A percentile compares a stretch with the other conserved stretches of the same genome.
Conservation (phyloP, 352 stramenopile genomes). For the Aphanomyces stellatus region DNA sequence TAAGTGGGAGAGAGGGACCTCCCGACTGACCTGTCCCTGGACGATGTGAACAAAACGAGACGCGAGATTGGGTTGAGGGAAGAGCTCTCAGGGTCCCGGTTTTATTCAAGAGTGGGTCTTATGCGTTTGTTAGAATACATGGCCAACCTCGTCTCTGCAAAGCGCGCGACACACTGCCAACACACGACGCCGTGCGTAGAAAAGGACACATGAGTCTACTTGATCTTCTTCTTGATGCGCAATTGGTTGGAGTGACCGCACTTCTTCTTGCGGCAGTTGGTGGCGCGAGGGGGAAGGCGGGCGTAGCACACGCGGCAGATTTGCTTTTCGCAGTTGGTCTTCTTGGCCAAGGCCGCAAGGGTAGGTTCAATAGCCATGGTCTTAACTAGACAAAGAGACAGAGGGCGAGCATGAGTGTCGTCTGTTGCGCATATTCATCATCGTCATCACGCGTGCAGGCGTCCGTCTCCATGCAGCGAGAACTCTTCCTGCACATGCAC, state of each 20-base stretch:
- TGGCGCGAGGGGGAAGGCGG: conserved; percentile 96
- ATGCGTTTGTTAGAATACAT: not conserved
- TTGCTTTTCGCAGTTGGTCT: conserved; percentile 99
- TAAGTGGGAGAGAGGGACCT: too few species aligned
- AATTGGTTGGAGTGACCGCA: conserved; percentile 99
- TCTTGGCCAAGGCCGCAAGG: conserved; percentile 96
- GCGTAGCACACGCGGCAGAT: conserved; percentile 99
- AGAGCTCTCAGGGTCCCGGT: conserved; percentile 6
- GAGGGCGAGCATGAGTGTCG: too few species aligned
- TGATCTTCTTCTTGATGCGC: conserved; percentile 99
- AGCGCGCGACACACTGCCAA: conserved; percentile 10
- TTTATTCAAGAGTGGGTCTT: conserved; percentile 7
- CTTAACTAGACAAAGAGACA: conserved; percentile 11
- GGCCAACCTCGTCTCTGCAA: not conserved
- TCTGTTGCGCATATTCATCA: not conserved
- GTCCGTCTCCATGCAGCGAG: too few species aligned
- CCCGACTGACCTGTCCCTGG: too few species aligned
- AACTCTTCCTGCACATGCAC: too few species aligned
- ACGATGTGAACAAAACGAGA: too few species aligned
- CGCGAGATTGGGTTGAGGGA: conserved; percentile 26
- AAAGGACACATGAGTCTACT: conserved; percentile 77
- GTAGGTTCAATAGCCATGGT: conserved; percentile 89
- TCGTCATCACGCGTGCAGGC: too few species aligned
- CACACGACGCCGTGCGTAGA: conserved; percentile 15
- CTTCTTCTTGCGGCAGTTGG: conserved; percentile 99